A percentile compares a stretch with the other conserved stretches of the same genome.
phyloP scores from a whole-genome alignment of 495 filamentous ascomycete species.

The Penicillium mononematosum region DNA sequence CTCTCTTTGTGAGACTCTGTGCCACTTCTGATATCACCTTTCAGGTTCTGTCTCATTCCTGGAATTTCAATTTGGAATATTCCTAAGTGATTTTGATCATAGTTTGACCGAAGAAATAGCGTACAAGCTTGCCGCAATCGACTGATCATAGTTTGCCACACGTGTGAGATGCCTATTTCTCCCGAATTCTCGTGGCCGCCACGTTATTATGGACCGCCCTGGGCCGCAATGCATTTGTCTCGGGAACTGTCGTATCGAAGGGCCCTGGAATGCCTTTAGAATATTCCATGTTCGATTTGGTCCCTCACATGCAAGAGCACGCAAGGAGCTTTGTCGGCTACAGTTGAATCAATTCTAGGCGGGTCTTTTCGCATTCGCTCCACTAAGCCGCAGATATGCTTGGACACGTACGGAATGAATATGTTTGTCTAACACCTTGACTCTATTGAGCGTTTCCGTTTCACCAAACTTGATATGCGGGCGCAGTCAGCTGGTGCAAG shows the following conservation, averaged over 20 bases:
- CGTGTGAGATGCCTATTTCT: slow-evolving; percentile 12
- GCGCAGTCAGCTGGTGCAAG: slow-evolving; percentile 9
- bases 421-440: not conserved
- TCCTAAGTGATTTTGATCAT: not conserved
- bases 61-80: not conserved
- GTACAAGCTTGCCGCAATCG: slow-evolving; percentile 9
- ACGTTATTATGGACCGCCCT: slow-evolving; percentile 35
- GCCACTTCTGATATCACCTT: not conserved
- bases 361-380: not conserved
- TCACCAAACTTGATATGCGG: not conserved
- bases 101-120: slow-evolving; percentile 6
- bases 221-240: slow-evolving; percentile 3
- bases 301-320: slow-evolving; percentile 4
- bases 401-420: not conserved
- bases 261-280: slow-evolving; percentile 23
- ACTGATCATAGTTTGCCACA: slow-evolving; percentile 21
- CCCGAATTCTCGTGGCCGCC: slow-evolving; percentile 43
- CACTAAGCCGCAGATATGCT: not conserved
- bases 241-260: slow-evolving; percentile 13
- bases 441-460: not conserved
- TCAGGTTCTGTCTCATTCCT: not conserved
- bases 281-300: slow-evolving; percentile 17
- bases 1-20: not conserved
- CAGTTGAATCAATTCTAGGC: not conserved
- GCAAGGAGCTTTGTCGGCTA: not conserved